Evolutionary conservation across 2,329 filamentous ascomycete species (phyloP).

Genomic region (Mariannaea sp.): DNA sequence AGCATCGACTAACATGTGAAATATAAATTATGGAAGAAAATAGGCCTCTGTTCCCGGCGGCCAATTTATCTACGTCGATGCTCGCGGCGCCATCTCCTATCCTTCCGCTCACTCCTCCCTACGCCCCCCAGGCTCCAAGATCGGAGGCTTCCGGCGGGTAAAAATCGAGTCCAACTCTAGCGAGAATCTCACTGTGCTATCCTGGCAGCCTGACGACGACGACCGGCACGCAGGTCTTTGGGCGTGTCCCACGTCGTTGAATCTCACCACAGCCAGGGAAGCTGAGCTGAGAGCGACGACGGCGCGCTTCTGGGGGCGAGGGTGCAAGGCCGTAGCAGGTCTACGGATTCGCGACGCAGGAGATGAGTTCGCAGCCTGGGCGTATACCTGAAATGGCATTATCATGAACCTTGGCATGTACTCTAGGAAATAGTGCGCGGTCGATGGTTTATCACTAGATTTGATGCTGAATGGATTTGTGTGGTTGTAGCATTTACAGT

Average conservation of each 20-base stretch:
- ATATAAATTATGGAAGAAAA: too few relatives aligned
- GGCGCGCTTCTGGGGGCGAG: constrained; percentile 26
- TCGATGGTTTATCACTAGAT: too few relatives aligned
- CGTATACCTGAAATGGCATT: constrained; percentile 46
- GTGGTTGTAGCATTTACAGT: too few relatives aligned
- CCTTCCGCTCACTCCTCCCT: constrained; percentile 58
- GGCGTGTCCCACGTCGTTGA: constrained; percentile 32
- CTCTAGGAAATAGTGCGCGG: too few relatives aligned
- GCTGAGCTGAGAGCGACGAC: constrained; percentile 37
- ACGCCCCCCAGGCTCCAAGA: constrained; percentile 55
- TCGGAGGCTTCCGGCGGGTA: constrained; percentile 52
- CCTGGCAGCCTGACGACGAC: constrained; percentile 32
- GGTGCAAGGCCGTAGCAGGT: constrained; percentile 43
- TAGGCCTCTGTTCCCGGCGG: constrained; percentile 64
- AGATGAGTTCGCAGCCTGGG: constrained; percentile 43
- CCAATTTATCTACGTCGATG: constrained; percentile 62
- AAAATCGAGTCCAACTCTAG: constrained; percentile 34
- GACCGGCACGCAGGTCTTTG: constrained; percentile 34
- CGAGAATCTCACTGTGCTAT: constrained; percentile 30
- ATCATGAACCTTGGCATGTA: too few relatives aligned
- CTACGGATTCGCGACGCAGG: constrained; percentile 38
- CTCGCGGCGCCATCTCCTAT: constrained; percentile 60
- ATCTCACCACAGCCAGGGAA: constrained; percentile 20
- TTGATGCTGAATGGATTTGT: too few relatives aligned
- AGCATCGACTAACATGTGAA: background rate